Base-by-base conservation (phyloP, 345 rosid genomes). In the Brassica cretica region DNA sequence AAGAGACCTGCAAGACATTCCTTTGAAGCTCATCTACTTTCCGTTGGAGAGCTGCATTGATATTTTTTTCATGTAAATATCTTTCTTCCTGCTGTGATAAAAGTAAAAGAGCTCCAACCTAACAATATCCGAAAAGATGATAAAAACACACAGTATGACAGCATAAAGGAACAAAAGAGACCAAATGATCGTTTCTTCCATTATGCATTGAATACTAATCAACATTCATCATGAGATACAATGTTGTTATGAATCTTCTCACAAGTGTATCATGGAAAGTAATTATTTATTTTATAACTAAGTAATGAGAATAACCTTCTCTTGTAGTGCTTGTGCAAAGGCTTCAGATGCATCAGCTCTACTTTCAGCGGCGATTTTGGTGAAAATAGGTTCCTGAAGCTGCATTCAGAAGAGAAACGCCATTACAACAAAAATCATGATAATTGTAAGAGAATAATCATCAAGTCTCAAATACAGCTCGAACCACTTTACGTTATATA, bases 51-150 rank as follows among this genome's bases (percentile, higher is more conserved):
- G 91, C 97, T 71, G 80, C 87, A 74, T 85, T 86, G 73, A 91
- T 89, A 84, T 96, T 96, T 84, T 81, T 90, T 82, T 96, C 97
- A 80, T 93, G 85, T 72, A 93, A 83, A 85, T 93, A 96, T 73
- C 98, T 88, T 85, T 93, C 99, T 78, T 91, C 99, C 82, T 93
- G 90, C 83, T 96, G 98, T 6, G 99, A 93, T 76, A 96, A 73
- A 81, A 96, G 97, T 69, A 96, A 78, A 27, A 96, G 84, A 37
- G 96, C 85, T 18, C 88, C 84, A 76, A 93, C 96, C 99, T 96
- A 86, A 65, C 53, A 81, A 78, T 64, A 70, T 71, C 66, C 56
- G 29, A 25, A 65, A 60, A 78, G 70, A 74, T 2, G 53, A 21
- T 64, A 30, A 64, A 64, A 56, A 75, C 10, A 68, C 30, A 32